Conservation (phyloP, 495 filamentous ascomycete species). For the Thermothielavioides terrestris region DNA sequence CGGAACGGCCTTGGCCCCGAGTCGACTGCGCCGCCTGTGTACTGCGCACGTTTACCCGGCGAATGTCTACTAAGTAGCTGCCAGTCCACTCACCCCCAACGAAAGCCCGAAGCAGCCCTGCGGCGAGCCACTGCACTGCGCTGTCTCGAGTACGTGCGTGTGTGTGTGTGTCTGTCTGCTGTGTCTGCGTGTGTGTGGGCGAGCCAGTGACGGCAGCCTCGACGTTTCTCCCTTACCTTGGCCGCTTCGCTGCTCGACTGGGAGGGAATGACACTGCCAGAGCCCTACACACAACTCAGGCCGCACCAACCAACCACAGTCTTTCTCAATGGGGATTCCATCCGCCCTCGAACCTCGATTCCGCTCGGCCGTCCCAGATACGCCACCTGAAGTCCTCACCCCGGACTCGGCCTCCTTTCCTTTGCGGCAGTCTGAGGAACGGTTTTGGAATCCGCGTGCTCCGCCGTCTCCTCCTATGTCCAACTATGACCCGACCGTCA, state of each 20-base stretch:
- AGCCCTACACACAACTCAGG: conserved; percentile 5
- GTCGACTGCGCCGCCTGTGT: conserved; percentile 27
- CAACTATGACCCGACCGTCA: conserved; percentile 40
- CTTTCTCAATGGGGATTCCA: conserved; percentile 43
- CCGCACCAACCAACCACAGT: conserved; percentile 10
- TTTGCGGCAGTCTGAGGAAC: conserved; percentile 32
- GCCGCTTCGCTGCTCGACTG: conserved; percentile 2
- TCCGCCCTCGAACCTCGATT: conserved; percentile 37
- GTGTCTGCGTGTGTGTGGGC: no score
- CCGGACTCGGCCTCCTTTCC: conserved; percentile 34
- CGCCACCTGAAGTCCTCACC: conserved; percentile 37
- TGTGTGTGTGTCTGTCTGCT: not conserved
- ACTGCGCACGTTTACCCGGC: conserved; percentile 26
- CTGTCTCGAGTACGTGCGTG: not conserved
- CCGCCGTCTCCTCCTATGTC: conserved; percentile 44
- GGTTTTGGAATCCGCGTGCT: conserved; percentile 28
- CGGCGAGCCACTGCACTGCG: conserved; percentile 6
- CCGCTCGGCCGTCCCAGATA: conserved; percentile 35
- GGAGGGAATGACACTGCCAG: conserved; percentile 11
- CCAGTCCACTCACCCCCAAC: conserved; percentile 16
- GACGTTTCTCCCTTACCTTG: not conserved
- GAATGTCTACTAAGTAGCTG: conserved; percentile 30
- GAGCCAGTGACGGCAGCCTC: not conserved
- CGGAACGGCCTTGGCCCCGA: conserved; percentile 14
- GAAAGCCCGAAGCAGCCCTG: conserved; percentile 13